phyloP scores from a whole-genome alignment of 2,329 filamentous ascomycete species.

The Thelonectria olida region DNA sequence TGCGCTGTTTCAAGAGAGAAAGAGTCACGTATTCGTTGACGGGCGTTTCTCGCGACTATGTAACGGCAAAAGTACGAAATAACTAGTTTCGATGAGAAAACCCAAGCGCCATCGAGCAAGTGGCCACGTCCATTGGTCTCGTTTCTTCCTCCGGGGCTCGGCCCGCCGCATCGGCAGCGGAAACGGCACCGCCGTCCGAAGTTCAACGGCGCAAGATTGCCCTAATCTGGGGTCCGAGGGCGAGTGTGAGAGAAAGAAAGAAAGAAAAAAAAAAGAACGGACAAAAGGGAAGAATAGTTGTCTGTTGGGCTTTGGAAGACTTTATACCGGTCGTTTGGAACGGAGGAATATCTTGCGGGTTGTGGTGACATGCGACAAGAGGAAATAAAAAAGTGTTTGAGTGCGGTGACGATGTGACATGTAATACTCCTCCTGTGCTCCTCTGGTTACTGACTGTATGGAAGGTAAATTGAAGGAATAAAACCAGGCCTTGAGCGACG shows the following conservation, averaged over 20 bases:
- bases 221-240: slow-evolving; percentile 33
- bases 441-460: too few relatives aligned
- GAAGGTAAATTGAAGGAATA: too few relatives aligned
- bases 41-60: too few relatives aligned
- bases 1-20: too few relatives aligned
- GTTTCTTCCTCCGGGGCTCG: neutral
- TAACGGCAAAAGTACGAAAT: too few relatives aligned
- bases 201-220: slow-evolving; percentile 37
- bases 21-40: too few relatives aligned
- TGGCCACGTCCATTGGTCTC: neutral
- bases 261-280: neutral
- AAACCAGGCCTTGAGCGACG: slow-evolving; percentile 3
- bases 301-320: neutral
- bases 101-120: slow-evolving; percentile 3
- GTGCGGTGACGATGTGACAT: neutral
- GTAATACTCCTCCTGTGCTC: too few relatives aligned
- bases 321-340: slow-evolving; percentile 24
- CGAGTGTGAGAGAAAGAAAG: slow-evolving; percentile 1
- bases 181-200: slow-evolving; percentile 4
- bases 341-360: slow-evolving; percentile 37
- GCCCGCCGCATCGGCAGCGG: slow-evolving; percentile 18
- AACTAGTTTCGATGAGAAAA: too few relatives aligned
- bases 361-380: slow-evolving; percentile 31
- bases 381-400: neutral
- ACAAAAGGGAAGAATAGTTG: neutral